These are phyloP conservation scores for Eutrema heterophyllum DNA, from an alignment of 345 rosid species.

Conservation along the genomic window DNA sequence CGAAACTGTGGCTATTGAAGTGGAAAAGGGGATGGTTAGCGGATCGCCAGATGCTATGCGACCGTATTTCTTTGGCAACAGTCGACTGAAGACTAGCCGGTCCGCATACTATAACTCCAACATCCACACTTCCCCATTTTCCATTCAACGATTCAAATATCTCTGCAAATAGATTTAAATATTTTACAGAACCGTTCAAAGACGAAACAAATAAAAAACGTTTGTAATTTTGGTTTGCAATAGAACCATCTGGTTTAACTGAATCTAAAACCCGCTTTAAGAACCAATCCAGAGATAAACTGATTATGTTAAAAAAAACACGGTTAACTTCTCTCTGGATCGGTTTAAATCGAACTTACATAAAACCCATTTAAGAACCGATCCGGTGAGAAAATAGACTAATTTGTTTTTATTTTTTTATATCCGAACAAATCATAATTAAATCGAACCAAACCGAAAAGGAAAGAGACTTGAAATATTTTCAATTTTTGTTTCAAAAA, in stretches of 20 bases:
- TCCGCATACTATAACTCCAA: slow-evolving; percentile 86
- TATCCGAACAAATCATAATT: too few species aligned
- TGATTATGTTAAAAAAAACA: too few species aligned
- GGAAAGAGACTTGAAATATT: neutral
- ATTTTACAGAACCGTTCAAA: neutral
- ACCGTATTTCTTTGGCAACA: slow-evolving; percentile 77
- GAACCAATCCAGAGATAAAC: too few species aligned
- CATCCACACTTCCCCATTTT: slow-evolving; percentile 65
- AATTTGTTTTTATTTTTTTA: too few species aligned
- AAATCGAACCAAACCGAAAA: neutral
- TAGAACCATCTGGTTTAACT: neutral
- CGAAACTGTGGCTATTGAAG: slow-evolving; percentile 81
- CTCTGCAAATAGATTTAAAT: slow-evolving; percentile 43
- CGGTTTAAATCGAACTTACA: too few species aligned
- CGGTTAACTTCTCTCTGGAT: too few species aligned
- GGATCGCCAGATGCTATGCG: slow-evolving; percentile 43
- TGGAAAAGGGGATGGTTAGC: slow-evolving; percentile 52
- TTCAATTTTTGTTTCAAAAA: too few species aligned
- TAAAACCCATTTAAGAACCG: too few species aligned
- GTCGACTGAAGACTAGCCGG: slow-evolving; percentile 65
- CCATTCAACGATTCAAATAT: slow-evolving; percentile 46
- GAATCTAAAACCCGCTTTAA: too few species aligned
- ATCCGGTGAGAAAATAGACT: too few species aligned
- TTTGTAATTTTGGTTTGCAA: neutral
- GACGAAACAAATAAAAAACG: neutral